A percentile compares a stretch with the other conserved stretches of the same genome.
Evolutionary conservation across 768 basidiomycete species (phyloP).

Genomic region (Epithele typhae): DNA sequence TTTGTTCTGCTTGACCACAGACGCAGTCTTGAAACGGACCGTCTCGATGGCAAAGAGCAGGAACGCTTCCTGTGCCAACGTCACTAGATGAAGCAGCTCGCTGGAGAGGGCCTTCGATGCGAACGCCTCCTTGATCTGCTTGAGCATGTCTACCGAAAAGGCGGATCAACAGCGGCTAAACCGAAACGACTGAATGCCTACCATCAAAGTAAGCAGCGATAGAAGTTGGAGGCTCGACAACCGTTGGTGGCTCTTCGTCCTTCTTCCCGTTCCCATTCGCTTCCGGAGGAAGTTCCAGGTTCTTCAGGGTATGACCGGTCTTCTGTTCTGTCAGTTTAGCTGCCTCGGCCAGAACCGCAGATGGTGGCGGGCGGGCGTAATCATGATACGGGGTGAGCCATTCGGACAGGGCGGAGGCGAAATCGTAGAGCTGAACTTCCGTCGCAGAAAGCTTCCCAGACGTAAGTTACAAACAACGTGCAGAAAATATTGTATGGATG

Average conservation of each 20-base stretch:
- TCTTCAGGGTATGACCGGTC: slow-evolving; percentile 63
- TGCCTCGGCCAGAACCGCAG: slow-evolving; percentile 69
- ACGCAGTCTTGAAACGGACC: slow-evolving; percentile 65
- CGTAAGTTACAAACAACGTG: neutral
- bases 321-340: slow-evolving; percentile 69
- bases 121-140: slow-evolving; percentile 44
- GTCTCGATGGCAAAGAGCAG: slow-evolving; percentile 68
- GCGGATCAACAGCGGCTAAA: too few relatives aligned
- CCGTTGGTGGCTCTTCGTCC: slow-evolving; percentile 65
- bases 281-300: slow-evolving; percentile 44
- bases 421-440: slow-evolving; percentile 55
- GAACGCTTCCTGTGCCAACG: slow-evolving; percentile 67
- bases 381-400: slow-evolving; percentile 81
- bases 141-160: slow-evolving; percentile 46
- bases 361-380: slow-evolving; percentile 64
- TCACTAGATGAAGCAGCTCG: slow-evolving; percentile 68
- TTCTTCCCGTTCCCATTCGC: slow-evolving; percentile 53
- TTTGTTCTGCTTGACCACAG: slow-evolving; percentile 69
- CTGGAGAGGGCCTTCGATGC: slow-evolving; percentile 37
- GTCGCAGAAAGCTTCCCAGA: slow-evolving; percentile 56
- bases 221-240: slow-evolving; percentile 54
- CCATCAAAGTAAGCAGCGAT: slow-evolving; percentile 61
- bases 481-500: neutral
- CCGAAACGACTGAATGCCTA: too few relatives aligned
- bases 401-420: slow-evolving; percentile 55